Evolutionary conservation across 2,329 filamentous ascomycete species (phyloP), one percentile per base, ranked within the genome.

Genomic region (Penicillium corylophilum): DNA sequence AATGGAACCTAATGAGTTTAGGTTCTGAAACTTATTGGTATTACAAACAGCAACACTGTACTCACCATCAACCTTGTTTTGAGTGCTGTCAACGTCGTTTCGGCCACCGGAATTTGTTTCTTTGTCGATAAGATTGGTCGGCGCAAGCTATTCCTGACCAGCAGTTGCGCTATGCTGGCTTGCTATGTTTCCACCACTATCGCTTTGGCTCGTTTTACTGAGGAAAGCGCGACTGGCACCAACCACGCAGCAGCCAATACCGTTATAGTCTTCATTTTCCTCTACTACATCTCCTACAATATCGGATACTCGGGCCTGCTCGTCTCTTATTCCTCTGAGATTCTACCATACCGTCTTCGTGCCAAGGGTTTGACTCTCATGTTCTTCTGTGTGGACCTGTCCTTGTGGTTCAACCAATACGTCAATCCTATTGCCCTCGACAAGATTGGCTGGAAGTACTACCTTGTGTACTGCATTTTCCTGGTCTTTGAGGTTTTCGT

Each of bases 321-420:
- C 15, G 64, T 71, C 9, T 65, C 65, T 3, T 74, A 79, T 64
- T 71, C 73, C 2, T 71, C 74, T 46, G 77, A 80, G 56, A 78
- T 80, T 54, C 63, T 78, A 51, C 76, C 77, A 3, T 80, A 75
- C 67, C 73, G 71, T 53, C 73, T 79, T 49, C 75, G 77, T 44
- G 74, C 76, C 51, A 78, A 78, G 66, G 77, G 77, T 38, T 66
- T 79, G 46, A 69, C 66, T 0, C 61, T 71, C 48, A 68, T 70
- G 64, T 67, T 66, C 59, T 57, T 69, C 35, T 67, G 64, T 42
- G 64, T 71, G 49, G 65, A 71, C 44, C 53, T 64, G 53, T 46
- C 42, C 26, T 12, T 69, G 8, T 71, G 70, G 59, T 70, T 72
- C 63, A 73, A 72, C 52, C 63, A 67, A 23, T 69, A 65, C n/a